Evolutionary conservation across 306 rosid species (phyloP), one percentile per base, ranked within the genome.

Genomic region (Inga leiocalycina): DNA sequence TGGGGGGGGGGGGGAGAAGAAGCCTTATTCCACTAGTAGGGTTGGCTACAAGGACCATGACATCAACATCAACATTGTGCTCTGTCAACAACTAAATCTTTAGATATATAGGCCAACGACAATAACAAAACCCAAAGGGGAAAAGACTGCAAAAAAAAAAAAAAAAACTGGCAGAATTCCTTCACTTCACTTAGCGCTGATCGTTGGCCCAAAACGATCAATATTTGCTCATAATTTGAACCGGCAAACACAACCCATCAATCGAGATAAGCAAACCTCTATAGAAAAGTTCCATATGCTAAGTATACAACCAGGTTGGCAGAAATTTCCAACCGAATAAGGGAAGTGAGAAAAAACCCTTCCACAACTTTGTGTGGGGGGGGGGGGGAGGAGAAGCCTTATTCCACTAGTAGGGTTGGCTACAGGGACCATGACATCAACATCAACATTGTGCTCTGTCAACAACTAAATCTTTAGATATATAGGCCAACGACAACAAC

Each of bases 201-300:
- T 44, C 13, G 16, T 17, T 20, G 30, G 15, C 8, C 22, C 49
- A 39, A 20, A 39, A 10, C 66, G 10, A 59, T 32, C 78, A 56
- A 54, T 64, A 64, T 64, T 32, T 65, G 39, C 43, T 13, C 17
- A 5, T 57, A 46, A 75, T 52, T 73, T 56, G 41, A 77, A 24
- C 85, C 78, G 17, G 83, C 79, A 56, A 48, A 74, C 62, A 76
- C 32, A 76, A 66, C 74, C 82, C 66, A 73, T 56, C 34, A 10
- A 59, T 5, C 65, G 75, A 74, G 57, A 69, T 17, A 10, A 59
- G 9, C 71, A 84, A 54, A 37, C 66, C 17, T 52, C 51, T 19
- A 65, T n/a, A 44, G 27, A 62, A 39, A n/a, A 79, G 59, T 82
- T 69, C n/a, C 41, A 82, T 67, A 48, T 43, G 32, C 41, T 8